Base-by-base conservation (phyloP, 192 early-diverging fungal genomes). In the Mortierella hygrophila region DNA sequence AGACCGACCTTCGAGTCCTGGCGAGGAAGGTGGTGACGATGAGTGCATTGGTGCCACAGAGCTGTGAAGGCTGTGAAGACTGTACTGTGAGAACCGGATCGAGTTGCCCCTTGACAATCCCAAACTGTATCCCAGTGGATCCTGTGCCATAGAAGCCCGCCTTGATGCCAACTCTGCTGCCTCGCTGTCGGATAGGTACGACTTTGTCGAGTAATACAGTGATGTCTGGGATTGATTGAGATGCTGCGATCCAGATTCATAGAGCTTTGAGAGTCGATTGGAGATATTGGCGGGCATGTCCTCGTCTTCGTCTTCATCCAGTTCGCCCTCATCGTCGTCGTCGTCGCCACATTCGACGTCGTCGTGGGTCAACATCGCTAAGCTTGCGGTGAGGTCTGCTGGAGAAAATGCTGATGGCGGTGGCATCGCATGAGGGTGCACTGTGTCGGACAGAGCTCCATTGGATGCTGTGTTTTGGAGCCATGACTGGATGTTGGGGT, bases 161-260 rank as follows among this genome's bases (percentile, higher is more conserved):
- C 72, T 74, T 15, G 75, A 76, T 20, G 55, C 75, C 26, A 71
- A 29, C 60, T 83, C 82, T 38, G 77, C 63, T 18, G 72, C 82
- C 7, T 83, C 82, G 23, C 23, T 52, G 9, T 83, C 82, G 3
- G 82, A 83, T 1, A 83, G 23, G 6, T 72, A 78, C 13, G 82
- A 83, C 70, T 83, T 83, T 40, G 76, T 78, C 20, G 82, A 83
- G 40, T 83, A 83, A 60, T 83, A 83, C 3, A 83, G 82, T 3
- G 82, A 83, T 11, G 82, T 83, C 32, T 83, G 82, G 32, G 82
- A 83, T 18, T 83, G 82, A 41, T 83, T 83, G 47, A 83, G 46
- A 41, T 83, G 82, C 10, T 75, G 41, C 16, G 82, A 78, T 32
- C 82, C 82, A 55, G 76, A 37, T 20, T 83, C 82, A 38, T 83